Evolutionary conservation across 306 rosid genomes (phyloP), one percentile per base, ranked within the genome.

Genomic region (Acacia confusa): DNA sequence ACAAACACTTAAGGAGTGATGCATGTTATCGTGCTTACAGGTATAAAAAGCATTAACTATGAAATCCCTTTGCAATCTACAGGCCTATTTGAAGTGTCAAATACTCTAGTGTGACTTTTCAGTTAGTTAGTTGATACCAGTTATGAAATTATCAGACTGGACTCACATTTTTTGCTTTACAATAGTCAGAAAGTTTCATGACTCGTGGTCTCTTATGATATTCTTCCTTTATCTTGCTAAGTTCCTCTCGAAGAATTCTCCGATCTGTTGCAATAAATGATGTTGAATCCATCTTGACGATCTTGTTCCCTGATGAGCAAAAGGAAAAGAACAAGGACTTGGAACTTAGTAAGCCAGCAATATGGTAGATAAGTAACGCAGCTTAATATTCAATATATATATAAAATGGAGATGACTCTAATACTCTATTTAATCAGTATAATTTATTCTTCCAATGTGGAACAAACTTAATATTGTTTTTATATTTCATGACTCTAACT

Each of bases 151-250:
- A 34, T 74, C 55, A 9, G 20, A 53, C 40, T 74, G 7, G 44
- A 34, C 78, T 76, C 12, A 85, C 94, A 88, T 85, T 73, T n/a
- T 74, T 74, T 2, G 15, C 45, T 75, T 75, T 20, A 70, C 87
- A 88, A 43, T 73, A 82, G 20, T 71, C 25, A 19, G 70, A 13
- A 53, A 90, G 81, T 74, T 61, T 58, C 69, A 9, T 44, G 12
- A 88, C 75, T 41, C 70, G 81, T 48, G 36, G 77, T 30, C 81
- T 84, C 34, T 72, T 80, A 19, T 16, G 72, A 72, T 82, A 86
- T 70, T 88, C 90, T 40, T 67, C 81, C 13, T 74, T 79, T 67
- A 74, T 87, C 84, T 14, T 82, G 41, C 76, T 69, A 36, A 82
- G 17, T 68, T 76, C 87, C 70, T 84, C 90, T 76, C 80, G 83